Percentiles rank a stretch among this genome's conserved stretches.
phyloP scores from a whole-genome alignment of 2,329 filamentous ascomycete species.

The Scytalidium lignicola region DNA sequence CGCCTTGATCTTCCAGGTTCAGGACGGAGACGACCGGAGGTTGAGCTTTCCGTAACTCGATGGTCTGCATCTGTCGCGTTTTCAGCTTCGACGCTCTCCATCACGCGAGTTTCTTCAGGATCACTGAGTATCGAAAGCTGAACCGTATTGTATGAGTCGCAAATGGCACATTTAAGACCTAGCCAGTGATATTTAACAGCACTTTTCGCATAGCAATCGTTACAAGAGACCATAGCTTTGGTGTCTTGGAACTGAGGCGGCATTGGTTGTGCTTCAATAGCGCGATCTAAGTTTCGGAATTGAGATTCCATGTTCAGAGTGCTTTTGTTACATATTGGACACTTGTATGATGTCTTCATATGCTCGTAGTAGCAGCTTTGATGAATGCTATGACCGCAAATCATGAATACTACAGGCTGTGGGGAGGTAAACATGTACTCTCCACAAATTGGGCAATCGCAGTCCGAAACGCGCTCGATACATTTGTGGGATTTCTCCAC shows the following conservation, averaged over 20 bases:
- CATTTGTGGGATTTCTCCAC: constrained; percentile 84
- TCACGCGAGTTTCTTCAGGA: constrained; percentile 18
- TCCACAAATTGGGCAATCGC: constrained; percentile 93
- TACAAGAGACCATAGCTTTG: constrained; percentile 81
- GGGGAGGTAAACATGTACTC: constrained; percentile 95
- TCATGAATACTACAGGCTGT: constrained; percentile 85
- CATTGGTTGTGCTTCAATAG: constrained; percentile 89
- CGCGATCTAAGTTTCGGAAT: constrained; percentile 84
- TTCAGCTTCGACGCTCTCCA: constrained; percentile 18
- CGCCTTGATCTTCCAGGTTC: constrained; percentile 18
- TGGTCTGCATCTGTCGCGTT: constrained; percentile 12
- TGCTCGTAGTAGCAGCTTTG: constrained; percentile 83
- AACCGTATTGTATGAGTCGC: constrained; percentile 64
- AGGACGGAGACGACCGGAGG: constrained; percentile 6
- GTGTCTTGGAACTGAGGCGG: constrained; percentile 75
- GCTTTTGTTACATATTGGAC: constrained; percentile 92
- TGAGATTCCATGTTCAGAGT: constrained; percentile 97
- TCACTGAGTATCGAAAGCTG: constrained; percentile 56
- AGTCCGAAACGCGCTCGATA: constrained; percentile 90
- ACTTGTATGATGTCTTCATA: constrained; percentile 88
- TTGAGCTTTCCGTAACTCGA: constrained; percentile 10
- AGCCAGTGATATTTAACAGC: constrained; percentile 91
- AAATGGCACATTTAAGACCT: constrained; percentile 79
- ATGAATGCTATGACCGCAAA: constrained; percentile 94
- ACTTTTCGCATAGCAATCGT: constrained; percentile 87